These are phyloP conservation scores for Phlebopus sp. DNA, from an alignment of 1,284 basidiomycete species.

Conservation along the genomic window DNA sequence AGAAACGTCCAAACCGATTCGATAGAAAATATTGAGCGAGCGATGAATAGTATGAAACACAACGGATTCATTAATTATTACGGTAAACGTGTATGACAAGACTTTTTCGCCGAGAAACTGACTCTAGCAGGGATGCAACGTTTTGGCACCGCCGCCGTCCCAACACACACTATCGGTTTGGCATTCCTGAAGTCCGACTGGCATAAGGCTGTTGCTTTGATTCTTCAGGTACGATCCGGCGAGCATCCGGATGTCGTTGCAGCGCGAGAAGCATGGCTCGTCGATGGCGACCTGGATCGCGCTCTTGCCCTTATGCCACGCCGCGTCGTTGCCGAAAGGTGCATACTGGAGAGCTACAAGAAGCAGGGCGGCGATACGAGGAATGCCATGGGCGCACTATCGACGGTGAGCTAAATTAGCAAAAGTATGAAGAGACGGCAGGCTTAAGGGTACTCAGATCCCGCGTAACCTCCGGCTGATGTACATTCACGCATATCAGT, in stretches of 20 bases:
- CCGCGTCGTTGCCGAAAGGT: constrained; percentile 88
- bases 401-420: constrained; percentile 60
- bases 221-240: constrained; percentile 79
- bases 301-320: constrained; percentile 84
- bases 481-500: constrained; percentile 99
- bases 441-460: constrained; percentile 53
- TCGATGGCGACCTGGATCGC: constrained; percentile 71
- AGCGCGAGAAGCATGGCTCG: constrained; percentile 81
- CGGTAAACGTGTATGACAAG: constrained; percentile 45
- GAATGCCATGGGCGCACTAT: constrained; percentile 84
- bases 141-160: constrained; percentile 95
- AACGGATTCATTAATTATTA: constrained; percentile 98
- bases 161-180: constrained; percentile 92
- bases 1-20: constrained; percentile 84
- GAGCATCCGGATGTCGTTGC: constrained; percentile 85
- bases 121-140: constrained; percentile 85
- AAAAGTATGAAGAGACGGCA: background rate
- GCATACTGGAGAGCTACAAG: constrained; percentile 88
- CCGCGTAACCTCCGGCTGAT: constrained; percentile 93
- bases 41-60: constrained; percentile 78
- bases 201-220: constrained; percentile 81
- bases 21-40: constrained; percentile 67
- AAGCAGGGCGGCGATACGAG: constrained; percentile 73
- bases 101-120: constrained; percentile 7
- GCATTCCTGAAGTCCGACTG: constrained; percentile 87